Evolutionary conservation across 306 rosid genomes (phyloP), one percentile per base, ranked within the genome.

Genomic region (Cicer chorassanicum): DNA sequence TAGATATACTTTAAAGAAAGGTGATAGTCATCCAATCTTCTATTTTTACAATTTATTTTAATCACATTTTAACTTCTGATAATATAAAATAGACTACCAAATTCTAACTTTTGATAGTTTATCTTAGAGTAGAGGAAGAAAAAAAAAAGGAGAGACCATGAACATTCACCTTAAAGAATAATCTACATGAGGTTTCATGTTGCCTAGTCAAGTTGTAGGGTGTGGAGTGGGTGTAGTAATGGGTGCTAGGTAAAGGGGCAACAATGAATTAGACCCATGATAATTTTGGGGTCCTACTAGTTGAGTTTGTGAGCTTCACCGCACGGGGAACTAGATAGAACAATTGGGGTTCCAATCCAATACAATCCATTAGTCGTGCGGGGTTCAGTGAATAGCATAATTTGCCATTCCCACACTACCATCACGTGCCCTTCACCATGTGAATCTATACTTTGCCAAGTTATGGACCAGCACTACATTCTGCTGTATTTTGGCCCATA

Each of bases 341-440:
- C 59, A 53, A 29, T 29, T 29, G 36, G 49, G 80, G 70, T 70
- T 69, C 72, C 39, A 44, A 68, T 69, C 29, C 29, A 19, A 19
- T 19, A 19, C 21, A 19, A 16, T 16, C 78, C 51, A 38, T 5
- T 54, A 72, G 41, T 18, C 67, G 61, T 80, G 78, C 80, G 78
- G 74, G 61, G 72, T 82, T 79, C 65, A 63, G 62, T 21, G 73
- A 53, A 70, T 39, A 39, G 48, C 76, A 80, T 69, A 71, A 65
- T 72, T 46, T 68, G 38, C 75, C 83, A 43, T 10, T 42, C 53
- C 10, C 71, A 7, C 36, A 68, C 10, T 71, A 40, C 40, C 84
- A 55, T 82, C 89, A 82, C 89, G 84, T 82, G 89, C 66, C 29
- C 69, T 79, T 79, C 84, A 83, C 81, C 61, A 29, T 60, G 72